Evolutionary conservation across 768 basidiomycete genomes (phyloP).

Genomic region (Fomitopsis serialis): DNA sequence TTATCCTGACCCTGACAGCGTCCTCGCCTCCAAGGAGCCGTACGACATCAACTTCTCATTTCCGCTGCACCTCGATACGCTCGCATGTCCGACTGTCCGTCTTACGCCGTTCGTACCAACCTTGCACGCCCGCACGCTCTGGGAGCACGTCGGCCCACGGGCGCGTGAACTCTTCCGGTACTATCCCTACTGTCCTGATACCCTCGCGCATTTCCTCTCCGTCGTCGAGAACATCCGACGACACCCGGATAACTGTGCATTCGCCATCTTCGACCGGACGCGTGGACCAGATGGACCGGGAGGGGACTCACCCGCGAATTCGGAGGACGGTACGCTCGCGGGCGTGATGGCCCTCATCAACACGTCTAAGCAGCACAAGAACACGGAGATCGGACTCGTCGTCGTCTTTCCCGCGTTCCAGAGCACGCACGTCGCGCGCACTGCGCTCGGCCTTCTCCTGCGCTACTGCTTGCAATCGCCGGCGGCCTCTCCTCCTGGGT

Average conservation of each 20-base stretch:
- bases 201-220: conserved; percentile 17
- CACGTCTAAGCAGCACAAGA: conserved; percentile 23
- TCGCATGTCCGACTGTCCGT: conserved; percentile 32
- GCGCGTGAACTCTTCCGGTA: conserved; percentile 23
- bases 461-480: conserved; percentile 21
- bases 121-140: conserved; percentile 27
- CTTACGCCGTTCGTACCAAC: conserved; percentile 35
- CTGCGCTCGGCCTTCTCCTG: conserved; percentile 31
- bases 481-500: conserved; percentile 21
- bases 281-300: conserved; percentile 10
- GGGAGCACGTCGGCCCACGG: conserved; percentile 5
- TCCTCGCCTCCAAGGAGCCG: conserved; percentile 22
- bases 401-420: conserved; percentile 34
- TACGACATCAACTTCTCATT: conserved; percentile 36
- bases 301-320: conserved; percentile 14
- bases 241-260: conserved; percentile 16
- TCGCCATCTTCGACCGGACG: conserved; percentile 37
- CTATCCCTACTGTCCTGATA: conserved; percentile 23
- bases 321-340: conserved; percentile 30
- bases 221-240: conserved; percentile 12
- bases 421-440: conserved; percentile 37
- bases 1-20: not conserved
- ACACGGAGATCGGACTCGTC: conserved; percentile 34
- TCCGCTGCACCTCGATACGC: conserved; percentile 24
- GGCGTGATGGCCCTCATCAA: conserved; percentile 35